Evolutionary conservation across 2,329 filamentous ascomycete species (phyloP), one percentile per base, ranked within the genome.

Genomic region (Claviceps lovelessii): DNA sequence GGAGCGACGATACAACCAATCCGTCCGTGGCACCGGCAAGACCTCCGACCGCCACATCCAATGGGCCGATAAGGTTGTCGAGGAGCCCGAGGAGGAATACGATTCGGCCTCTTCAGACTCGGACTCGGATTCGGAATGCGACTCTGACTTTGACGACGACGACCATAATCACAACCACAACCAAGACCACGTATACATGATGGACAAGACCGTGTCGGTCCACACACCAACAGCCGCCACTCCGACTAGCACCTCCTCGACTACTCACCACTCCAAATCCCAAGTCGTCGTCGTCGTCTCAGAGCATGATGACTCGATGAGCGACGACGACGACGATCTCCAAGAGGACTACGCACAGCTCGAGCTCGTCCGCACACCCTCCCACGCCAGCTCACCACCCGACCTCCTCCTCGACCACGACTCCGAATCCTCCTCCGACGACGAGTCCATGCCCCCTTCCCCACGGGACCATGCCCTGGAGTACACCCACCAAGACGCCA

Each of bases 1-100:
- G 73, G 91, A 97, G 73, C 85, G 82, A 61, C 96, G 90, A 90
- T 97, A 96, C 84, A 94, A 96, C 81, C 86, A 90, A 71, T 93
- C 89, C 58, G 88, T 96, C 72, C 84, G 81, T 68, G 86, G 85
- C 65, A 86, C 86, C 62, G 76, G 77, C 67, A 72, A 68, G 54
- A 71, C 73, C 58, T 76, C 85, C 61, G 79, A 87, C 59, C 81
- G 80, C 69, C 88, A 88, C 73, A 82, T 95, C 63, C 86, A 91
- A 76, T 95, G 89, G 88, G 87, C 88, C 65, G 88, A 94, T 69
- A 77, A 80, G 55, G 79, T 90, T 59, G 77, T 80, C 57, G 86
- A 90, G 70, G 84, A 88, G 60, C 73, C 79, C 52, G 81, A 88
- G 67, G 83, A 88, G 58, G 84, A 89, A 58, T 77, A 77, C 60